Conservation (phyloP, 176 grass and related monocot species). For the Chrysopogon serrulatus region DNA sequence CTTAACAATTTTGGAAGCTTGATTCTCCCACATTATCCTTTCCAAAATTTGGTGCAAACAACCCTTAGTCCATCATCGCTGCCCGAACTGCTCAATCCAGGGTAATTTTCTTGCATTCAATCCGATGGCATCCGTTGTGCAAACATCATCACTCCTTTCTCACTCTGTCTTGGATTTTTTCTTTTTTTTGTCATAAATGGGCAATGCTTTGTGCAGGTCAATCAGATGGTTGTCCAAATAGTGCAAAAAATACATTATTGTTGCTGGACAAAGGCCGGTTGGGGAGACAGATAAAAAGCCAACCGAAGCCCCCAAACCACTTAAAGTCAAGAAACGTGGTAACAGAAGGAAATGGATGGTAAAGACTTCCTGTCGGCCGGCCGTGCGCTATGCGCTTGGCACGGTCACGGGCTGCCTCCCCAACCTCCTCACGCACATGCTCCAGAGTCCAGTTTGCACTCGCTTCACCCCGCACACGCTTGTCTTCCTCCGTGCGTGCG, state of each 20-base stretch:
- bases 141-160: not conserved
- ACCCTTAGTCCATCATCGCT: too few relatives aligned
- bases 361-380: too few relatives aligned
- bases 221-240: constrained; percentile 34
- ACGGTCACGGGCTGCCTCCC: too few relatives aligned
- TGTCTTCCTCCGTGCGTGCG: too few relatives aligned
- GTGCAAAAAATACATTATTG: constrained; percentile 57
- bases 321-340: constrained; percentile 55
- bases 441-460: too few relatives aligned
- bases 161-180: not conserved
- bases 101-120: not conserved
- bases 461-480: too few relatives aligned
- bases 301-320: constrained; percentile 28
- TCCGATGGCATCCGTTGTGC: not conserved
- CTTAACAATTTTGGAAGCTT: too few relatives aligned
- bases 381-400: too few relatives aligned
- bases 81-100: constrained; percentile 81
- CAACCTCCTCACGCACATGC: too few relatives aligned
- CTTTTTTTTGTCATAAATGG: not conserved
- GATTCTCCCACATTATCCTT: too few relatives aligned
- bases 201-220: constrained; percentile 46
- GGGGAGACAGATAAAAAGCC: constrained; percentile 3
- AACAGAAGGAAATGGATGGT: constrained; percentile 82
- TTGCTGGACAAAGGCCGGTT: constrained; percentile 55
- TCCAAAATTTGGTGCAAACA: too few relatives aligned